Evolutionary conservation across 352 stramenopile genomes (phyloP), one percentile per base, ranked within the genome.

Genomic region (Bremia lactucae): DNA sequence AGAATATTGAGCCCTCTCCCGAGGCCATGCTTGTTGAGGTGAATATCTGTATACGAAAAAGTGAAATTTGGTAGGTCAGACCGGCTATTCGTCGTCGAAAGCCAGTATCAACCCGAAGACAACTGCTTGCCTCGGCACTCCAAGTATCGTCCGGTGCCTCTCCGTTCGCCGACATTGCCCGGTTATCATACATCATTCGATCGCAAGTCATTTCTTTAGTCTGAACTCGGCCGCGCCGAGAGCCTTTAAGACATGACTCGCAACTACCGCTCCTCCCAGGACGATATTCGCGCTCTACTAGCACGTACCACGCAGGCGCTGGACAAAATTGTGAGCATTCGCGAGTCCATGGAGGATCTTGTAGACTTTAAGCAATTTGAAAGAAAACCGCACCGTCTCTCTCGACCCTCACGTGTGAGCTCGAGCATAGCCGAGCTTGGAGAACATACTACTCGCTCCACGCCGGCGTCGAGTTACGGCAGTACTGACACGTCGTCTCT

Each of bases 361-460:
- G 74, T 89, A 21, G 77, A 89, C 49, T 89, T 89, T 38, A 72
- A 75, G 42, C 73, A 89, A 49, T 89, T 87, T 46, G 65, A 80
- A 37, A 80, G 68, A 46, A 58, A 62, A 19, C 19, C 54, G 37
- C 53, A 53, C 16, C 48, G 46, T 11, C 41, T 20, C n/a, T 62
- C 52, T 0, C 46, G 52, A 2, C 46, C 62, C 14, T 66, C 62
- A 13, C 36, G 54, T 10, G 54, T 59, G 15, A 68, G 59, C 33
- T 68, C 59, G 11, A 60, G 58, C 20, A 62, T 59, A n/a, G 54
- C 45, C 2, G 54, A 68, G 44, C 38, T 68, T 0, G 46, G 38
- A 3, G 53, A 61, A 33, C 46, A 61, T 23, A 20, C 41, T 0
- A 35, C 38, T 14, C 36, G 50, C 39, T 57, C 46, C 19, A 64